A percentile compares a stretch with the other conserved stretches of the same genome.
phyloP scores from a whole-genome alignment of 257 asterid species.

The Voacanga thouarsii region DNA sequence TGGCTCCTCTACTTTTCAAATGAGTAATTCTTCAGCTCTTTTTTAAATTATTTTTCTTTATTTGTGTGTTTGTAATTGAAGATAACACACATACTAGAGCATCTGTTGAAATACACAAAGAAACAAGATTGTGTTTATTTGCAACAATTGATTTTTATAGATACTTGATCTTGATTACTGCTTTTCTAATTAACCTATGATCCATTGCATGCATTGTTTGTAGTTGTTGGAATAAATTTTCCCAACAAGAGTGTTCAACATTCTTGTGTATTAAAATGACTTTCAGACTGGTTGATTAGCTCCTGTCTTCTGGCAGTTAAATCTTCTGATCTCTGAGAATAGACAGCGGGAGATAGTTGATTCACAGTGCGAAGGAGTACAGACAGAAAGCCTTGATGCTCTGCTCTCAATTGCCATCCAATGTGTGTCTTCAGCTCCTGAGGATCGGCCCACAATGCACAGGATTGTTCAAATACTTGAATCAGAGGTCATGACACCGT shows the following conservation, averaged over 20 bases:
- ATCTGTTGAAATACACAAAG: not conserved
- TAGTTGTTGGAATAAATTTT: not conserved
- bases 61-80: not conserved
- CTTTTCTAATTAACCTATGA: not conserved
- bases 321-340: conserved; percentile 65
- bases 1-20: not conserved
- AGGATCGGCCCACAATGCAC: conserved; percentile 95
- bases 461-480: conserved; percentile 85
- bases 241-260: not conserved
- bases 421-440: conserved; percentile 78
- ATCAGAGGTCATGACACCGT: conserved; percentile 86
- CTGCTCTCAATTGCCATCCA: conserved; percentile 73
- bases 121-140: not conserved
- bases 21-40: not conserved
- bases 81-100: not conserved
- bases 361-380: conserved; percentile 72
- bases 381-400: conserved; percentile 71
- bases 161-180: not conserved
- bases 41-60: not conserved
- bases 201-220: not conserved
- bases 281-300: not conserved
- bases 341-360: conserved; percentile 82
- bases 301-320: conserved; percentile 47
- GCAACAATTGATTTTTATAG: not conserved
- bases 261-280: not conserved